These are phyloP conservation scores for Colletotrichum euphorbiae DNA, from an alignment of 2,329 filamentous ascomycete genomes.

Conservation along the genomic window DNA sequence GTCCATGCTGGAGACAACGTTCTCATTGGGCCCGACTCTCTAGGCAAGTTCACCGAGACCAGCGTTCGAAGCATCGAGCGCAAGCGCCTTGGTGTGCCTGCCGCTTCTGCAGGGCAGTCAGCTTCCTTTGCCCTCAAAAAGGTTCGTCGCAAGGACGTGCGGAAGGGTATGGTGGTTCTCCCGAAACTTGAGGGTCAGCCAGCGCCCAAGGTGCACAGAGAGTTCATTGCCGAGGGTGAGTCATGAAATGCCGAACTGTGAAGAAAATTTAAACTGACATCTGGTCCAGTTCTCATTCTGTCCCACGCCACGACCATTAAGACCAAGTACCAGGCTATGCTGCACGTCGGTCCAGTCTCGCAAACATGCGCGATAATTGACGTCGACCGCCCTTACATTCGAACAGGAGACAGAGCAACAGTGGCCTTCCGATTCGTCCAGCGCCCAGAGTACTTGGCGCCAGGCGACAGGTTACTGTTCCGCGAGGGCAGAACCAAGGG, in stretches of 20 bases:
- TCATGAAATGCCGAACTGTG: neutral
- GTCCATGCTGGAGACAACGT: constrained; percentile 92
- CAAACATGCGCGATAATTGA: constrained; percentile 98
- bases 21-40: constrained; percentile 87
- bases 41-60: constrained; percentile 90
- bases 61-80: constrained; percentile 93
- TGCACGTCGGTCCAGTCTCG: constrained; percentile 93
- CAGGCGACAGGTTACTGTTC: constrained; percentile 91
- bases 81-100: constrained; percentile 89
- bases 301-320: constrained; percentile 98
- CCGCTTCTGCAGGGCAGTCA: constrained; percentile 90
- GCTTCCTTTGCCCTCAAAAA: constrained; percentile 92
- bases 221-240: constrained; percentile 82
- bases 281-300: constrained; percentile 80
- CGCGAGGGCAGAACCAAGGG: constrained; percentile 96
- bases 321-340: constrained; percentile 96
- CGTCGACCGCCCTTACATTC: constrained; percentile 94
- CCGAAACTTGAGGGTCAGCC: constrained; percentile 82
- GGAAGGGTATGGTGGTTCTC: constrained; percentile 97
- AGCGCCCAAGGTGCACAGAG: constrained; percentile 75
- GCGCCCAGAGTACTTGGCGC: constrained; percentile 88
- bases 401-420: constrained; percentile 91
- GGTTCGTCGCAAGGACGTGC: constrained; percentile 88
- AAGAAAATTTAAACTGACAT: constrained; percentile 21
- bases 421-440: constrained; percentile 97